These are phyloP conservation scores for Teratosphaeria nubilosa DNA, from an alignment of 2,329 filamentous ascomycete species.

Conservation along the genomic window DNA sequence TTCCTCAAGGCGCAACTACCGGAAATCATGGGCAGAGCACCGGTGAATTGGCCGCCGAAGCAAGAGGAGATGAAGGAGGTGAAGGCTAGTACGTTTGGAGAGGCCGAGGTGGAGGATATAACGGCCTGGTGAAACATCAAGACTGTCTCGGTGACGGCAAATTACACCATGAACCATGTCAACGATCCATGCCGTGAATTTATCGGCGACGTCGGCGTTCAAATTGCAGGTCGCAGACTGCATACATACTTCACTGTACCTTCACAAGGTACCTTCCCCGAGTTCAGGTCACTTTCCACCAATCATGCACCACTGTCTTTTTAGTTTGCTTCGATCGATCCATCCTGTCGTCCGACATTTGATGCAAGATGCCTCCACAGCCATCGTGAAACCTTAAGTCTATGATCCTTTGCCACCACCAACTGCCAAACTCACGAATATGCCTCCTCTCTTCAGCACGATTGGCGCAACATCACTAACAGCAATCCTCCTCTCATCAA, in stretches of 20 bases:
- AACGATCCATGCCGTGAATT: too few relatives aligned
- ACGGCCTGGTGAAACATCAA: conserved; percentile 63
- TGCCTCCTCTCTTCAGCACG: not conserved
- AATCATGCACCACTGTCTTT: not conserved
- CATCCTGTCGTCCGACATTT: not conserved
- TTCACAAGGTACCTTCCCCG: not conserved
- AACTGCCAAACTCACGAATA: not conserved
- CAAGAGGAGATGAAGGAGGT: conserved; percentile 50
- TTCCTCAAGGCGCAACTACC: conserved; percentile 77
- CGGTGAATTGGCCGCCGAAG: conserved; percentile 35
- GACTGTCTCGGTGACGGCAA: too few relatives aligned
- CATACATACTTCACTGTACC: not conserved
- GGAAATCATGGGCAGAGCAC: conserved; percentile 65
- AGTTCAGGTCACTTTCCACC: not conserved
- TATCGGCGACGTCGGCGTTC: too few relatives aligned
- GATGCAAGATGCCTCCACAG: not conserved
- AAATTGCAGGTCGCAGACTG: not conserved
- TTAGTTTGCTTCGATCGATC: not conserved
- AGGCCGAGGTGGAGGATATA: conserved; percentile 93
- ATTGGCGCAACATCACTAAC: not conserved
- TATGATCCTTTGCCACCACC: not conserved
- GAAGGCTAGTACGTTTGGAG: conserved; percentile 87
- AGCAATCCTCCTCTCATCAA: not conserved
- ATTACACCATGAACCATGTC: too few relatives aligned
- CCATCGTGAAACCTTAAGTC: not conserved